Percentiles rank a stretch among this genome's conserved stretches.
phyloP scores from a whole-genome alignment of 2,329 filamentous ascomycete genomes.

The Penicillium sp. region DNA sequence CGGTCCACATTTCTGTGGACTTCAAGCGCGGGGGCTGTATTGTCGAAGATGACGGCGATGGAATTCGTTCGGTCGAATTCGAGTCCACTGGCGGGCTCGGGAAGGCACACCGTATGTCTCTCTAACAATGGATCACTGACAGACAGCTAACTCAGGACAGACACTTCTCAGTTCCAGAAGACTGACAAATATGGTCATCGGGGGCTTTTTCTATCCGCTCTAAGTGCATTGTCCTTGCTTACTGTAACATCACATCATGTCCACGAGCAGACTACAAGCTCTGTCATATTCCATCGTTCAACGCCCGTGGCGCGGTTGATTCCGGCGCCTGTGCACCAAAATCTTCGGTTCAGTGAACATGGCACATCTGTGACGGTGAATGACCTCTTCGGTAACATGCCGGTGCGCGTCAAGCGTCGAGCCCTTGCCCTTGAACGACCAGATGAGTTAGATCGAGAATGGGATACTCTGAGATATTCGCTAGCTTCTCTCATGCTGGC shows the following conservation, averaged over 20 bases:
- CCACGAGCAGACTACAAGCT: slow-evolving; percentile 54
- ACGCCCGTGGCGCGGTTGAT: slow-evolving; percentile 63
- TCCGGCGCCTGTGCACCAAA: slow-evolving; percentile 61
- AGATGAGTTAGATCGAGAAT: slow-evolving; percentile 61
- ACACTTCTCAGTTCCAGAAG: slow-evolving; percentile 71
- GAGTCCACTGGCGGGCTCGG: slow-evolving; percentile 67
- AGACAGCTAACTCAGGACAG: slow-evolving; percentile 47
- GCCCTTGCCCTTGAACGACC: slow-evolving; percentile 55
- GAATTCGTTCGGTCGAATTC: slow-evolving; percentile 76
- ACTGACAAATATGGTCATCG: slow-evolving; percentile 62
- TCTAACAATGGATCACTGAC: slow-evolving; percentile 50
- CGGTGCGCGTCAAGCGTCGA: slow-evolving; percentile 83
- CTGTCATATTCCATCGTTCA: slow-evolving; percentile 70
- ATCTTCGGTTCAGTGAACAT: slow-evolving; percentile 57
- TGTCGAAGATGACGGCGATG: slow-evolving; percentile 81
- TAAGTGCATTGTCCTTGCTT: slow-evolving; percentile 74
- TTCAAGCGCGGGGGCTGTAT: slow-evolving; percentile 73
- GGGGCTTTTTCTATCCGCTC: slow-evolving; percentile 75
- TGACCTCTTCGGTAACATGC: slow-evolving; percentile 86
- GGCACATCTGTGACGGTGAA: slow-evolving; percentile 76
- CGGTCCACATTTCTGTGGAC: slow-evolving; percentile 70
- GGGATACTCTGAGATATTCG: slow-evolving; percentile 61
- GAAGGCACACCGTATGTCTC: slow-evolving; percentile 65
- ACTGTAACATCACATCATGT: slow-evolving; percentile 71
- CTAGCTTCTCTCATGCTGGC: slow-evolving; percentile 69